phyloP scores from a whole-genome alignment of 371 early-diverging fungal species.

The Gilbertella persicaria region DNA sequence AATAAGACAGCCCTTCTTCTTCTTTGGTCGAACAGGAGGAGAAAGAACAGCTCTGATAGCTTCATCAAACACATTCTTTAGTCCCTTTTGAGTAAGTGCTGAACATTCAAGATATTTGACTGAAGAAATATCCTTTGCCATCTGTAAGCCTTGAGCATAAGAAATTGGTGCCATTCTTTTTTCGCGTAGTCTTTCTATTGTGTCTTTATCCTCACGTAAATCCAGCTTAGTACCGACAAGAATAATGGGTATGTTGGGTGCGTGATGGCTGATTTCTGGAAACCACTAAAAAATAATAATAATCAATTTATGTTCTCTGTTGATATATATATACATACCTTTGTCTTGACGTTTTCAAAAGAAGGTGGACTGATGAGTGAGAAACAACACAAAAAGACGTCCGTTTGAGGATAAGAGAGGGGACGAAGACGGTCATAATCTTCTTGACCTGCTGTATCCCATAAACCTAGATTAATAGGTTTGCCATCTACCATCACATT shows the following conservation, averaged over 20 bases:
- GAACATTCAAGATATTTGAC: constrained; percentile 97
- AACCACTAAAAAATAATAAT: constrained; percentile 67
- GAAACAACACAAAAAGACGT: constrained; percentile 90
- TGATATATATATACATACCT: constrained; percentile 46
- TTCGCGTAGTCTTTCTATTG: constrained; percentile 80
- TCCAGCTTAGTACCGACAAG: constrained; percentile 98
- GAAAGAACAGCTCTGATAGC: constrained; percentile 92
- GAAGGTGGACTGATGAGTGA: constrained; percentile 84
- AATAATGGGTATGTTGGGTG: constrained; percentile 91
- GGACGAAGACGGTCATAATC: constrained; percentile 95
- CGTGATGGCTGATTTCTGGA: constrained; percentile 93
- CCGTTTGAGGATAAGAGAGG: constrained; percentile 91
- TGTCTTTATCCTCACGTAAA: constrained; percentile 89
- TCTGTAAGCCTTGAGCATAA: constrained; percentile 82
- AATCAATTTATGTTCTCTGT: not conserved
- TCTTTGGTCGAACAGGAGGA: constrained; percentile 63
- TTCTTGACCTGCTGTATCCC: constrained; percentile 99
- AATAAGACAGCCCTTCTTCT: constrained; percentile 72
- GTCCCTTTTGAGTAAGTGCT: constrained; percentile 93
- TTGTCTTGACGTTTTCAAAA: constrained; percentile 86
- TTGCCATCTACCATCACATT: constrained; percentile 93
- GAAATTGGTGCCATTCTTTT: constrained; percentile 89
- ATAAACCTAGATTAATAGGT: constrained; percentile 90
- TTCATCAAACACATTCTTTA: constrained; percentile 97
- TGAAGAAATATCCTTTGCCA: constrained; percentile 88